phyloP scores from a whole-genome alignment of 441 rosid species.

The Syzygium syzygioides region DNA sequence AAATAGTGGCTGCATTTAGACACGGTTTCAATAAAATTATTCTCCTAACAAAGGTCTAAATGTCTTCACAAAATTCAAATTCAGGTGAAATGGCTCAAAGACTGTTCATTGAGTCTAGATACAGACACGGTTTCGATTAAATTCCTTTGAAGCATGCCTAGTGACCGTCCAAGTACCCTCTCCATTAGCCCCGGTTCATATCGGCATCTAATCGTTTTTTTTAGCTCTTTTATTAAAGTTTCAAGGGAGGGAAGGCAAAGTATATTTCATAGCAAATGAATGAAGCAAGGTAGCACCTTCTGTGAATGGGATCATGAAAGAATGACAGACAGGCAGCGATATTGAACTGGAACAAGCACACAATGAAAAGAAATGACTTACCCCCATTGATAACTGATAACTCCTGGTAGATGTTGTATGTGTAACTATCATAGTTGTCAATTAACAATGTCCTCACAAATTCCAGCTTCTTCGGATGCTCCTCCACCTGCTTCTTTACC shows the following conservation, averaged over 20 bases:
- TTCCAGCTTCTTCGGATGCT: conserved; percentile 40
- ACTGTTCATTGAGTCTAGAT: no score
- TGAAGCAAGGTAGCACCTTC: neutral
- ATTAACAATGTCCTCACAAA: conserved; percentile 17
- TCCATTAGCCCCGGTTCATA: no score
- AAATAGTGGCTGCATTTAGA: neutral
- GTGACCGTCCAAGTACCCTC: no score
- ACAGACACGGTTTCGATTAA: no score
- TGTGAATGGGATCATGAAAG: neutral
- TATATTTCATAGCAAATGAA: neutral
- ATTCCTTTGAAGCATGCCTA: no score
- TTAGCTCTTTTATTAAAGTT: no score
- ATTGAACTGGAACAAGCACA: neutral
- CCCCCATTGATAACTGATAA: conserved; percentile 81
- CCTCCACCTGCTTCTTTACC: conserved; percentile 32
- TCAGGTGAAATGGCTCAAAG: no score
- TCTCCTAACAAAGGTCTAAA: neutral
- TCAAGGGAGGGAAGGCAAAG: no score
- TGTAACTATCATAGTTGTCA: conserved; percentile 90
- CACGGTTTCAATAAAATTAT: neutral
- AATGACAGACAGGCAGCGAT: neutral
- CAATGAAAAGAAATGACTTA: conserved; percentile 13
- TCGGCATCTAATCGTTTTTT: no score
- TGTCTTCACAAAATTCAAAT: neutral
- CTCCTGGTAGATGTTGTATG: conserved; percentile 85